These are phyloP conservation scores for Aspergillus quadricinctus DNA, from an alignment of 2,329 filamentous ascomycete genomes.

Conservation along the genomic window DNA sequence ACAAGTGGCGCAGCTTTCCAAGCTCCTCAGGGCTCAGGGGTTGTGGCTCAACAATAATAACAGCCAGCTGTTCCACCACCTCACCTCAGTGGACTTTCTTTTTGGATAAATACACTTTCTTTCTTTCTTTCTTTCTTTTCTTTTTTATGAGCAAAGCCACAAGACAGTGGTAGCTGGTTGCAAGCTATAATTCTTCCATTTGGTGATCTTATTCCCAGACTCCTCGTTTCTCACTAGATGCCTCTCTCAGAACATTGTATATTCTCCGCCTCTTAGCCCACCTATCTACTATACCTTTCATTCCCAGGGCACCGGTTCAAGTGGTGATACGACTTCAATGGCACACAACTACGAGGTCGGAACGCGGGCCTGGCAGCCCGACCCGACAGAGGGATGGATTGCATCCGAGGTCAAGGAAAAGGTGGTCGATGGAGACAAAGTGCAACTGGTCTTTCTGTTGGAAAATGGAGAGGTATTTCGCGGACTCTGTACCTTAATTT, in stretches of 20 bases:
- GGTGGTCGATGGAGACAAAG: slow-evolving; percentile 76
- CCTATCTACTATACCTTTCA: slow-evolving; percentile 9
- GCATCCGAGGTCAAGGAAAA: slow-evolving; percentile 91
- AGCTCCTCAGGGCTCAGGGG: slow-evolving; percentile 30
- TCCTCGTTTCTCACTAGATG: slow-evolving; percentile 24
- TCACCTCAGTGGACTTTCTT: neutral
- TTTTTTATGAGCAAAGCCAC: neutral
- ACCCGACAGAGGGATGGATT: slow-evolving; percentile 93
- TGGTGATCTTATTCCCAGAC: slow-evolving; percentile 9
- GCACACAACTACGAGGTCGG: slow-evolving; percentile 94
- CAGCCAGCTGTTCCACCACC: slow-evolving; percentile 26
- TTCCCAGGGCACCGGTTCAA: slow-evolving; percentile 5
- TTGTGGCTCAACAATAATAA: slow-evolving; percentile 26
- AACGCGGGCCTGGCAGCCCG: slow-evolving; percentile 97
- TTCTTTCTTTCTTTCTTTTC: slow-evolving; percentile 11
- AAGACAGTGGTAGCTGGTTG: neutral
- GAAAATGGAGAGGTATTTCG: slow-evolving; percentile 80
- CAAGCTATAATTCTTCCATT: slow-evolving; percentile 1
- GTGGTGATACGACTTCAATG: slow-evolving; percentile 43
- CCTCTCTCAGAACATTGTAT: slow-evolving; percentile 14
- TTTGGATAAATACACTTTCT: slow-evolving; percentile 8
- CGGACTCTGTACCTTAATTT: neutral
- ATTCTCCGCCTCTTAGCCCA: slow-evolving; percentile 14
- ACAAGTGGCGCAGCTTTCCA: slow-evolving; percentile 21
- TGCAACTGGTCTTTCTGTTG: slow-evolving; percentile 79